A percentile compares a stretch with the other conserved stretches of the same genome.
phyloP scores from a whole-genome alignment of 2,329 filamentous ascomycete species.

The Fusarium sp. region DNA sequence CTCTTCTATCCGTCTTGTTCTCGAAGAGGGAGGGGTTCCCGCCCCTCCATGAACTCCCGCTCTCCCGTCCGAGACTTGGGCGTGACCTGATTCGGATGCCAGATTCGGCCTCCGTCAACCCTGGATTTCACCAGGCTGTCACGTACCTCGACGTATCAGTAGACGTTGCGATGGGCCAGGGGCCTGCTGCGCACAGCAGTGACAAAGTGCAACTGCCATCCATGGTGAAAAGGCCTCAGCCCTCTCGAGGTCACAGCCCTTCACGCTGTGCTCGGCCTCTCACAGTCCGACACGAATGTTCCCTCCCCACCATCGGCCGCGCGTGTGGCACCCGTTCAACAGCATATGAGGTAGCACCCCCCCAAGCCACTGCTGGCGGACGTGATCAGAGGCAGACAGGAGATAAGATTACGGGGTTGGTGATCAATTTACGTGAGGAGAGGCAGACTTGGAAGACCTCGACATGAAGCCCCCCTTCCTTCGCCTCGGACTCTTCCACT shows the following conservation, averaged over 20 bases:
- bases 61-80: slow-evolving; percentile 14
- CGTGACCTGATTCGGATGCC: slow-evolving; percentile 19
- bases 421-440: slow-evolving; percentile 19
- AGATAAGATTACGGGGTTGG: slow-evolving; percentile 10
- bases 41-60: slow-evolving; percentile 24
- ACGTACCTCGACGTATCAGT: slow-evolving; percentile 8
- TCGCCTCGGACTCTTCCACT: neutral
- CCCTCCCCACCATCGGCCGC: slow-evolving; percentile 28
- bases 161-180: slow-evolving; percentile 9
- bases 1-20: slow-evolving; percentile 18
- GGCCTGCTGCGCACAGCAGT: slow-evolving; percentile 13
- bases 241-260: slow-evolving; percentile 33
- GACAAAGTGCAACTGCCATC: neutral
- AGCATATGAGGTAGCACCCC: slow-evolving; percentile 6
- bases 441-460: neutral
- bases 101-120: slow-evolving; percentile 32
- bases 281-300: slow-evolving; percentile 50
- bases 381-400: neutral
- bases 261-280: slow-evolving; percentile 44
- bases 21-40: slow-evolving; percentile 18
- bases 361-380: slow-evolving; percentile 15
- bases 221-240: slow-evolving; percentile 11
- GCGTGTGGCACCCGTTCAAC: slow-evolving; percentile 43
- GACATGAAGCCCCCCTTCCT: neutral
- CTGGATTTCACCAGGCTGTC: slow-evolving; percentile 2